A percentile compares a stretch with the other conserved stretches of the same genome.
phyloP scores from a whole-genome alignment of 257 asterid species.

The Parsonsia alboflavescens region DNA sequence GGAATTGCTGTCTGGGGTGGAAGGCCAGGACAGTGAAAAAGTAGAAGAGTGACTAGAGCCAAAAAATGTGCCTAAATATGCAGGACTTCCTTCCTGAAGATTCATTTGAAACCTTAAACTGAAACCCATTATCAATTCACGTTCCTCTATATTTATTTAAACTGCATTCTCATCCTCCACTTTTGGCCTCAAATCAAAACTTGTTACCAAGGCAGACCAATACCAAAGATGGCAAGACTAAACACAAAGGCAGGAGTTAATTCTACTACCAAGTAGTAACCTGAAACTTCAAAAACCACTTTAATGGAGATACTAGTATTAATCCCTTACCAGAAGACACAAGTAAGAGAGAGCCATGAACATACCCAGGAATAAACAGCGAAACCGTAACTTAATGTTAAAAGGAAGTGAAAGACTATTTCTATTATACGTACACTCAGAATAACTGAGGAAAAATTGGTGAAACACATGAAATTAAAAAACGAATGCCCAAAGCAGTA shows the following conservation, averaged over 20 bases:
- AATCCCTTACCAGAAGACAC: neutral
- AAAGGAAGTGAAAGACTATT: neutral
- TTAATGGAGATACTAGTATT: neutral
- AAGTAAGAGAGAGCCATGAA: neutral
- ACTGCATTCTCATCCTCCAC: too few relatives aligned
- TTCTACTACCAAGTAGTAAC: too few relatives aligned
- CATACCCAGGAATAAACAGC: neutral
- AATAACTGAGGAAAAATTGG: neutral
- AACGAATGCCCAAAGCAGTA: neutral
- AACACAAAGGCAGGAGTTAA: too few relatives aligned
- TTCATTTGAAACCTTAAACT: too few relatives aligned
- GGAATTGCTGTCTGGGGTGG: neutral
- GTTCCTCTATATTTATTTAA: too few relatives aligned
- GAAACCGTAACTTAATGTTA: neutral
- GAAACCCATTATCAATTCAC: too few relatives aligned
- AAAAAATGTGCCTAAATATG: too few relatives aligned
- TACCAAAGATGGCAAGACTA: too few relatives aligned
- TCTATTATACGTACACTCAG: neutral
- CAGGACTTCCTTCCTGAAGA: too few relatives aligned
- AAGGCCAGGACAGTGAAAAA: neutral
- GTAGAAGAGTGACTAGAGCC: neutral
- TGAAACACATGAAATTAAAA: neutral
- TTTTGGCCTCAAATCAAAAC: too few relatives aligned
- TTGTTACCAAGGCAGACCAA: too few relatives aligned
- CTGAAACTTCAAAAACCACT: too few relatives aligned